Percentiles rank a stretch among this genome's conserved stretches.
phyloP scores from a whole-genome alignment of 495 filamentous ascomycete species.

The Neurospora terricola region DNA sequence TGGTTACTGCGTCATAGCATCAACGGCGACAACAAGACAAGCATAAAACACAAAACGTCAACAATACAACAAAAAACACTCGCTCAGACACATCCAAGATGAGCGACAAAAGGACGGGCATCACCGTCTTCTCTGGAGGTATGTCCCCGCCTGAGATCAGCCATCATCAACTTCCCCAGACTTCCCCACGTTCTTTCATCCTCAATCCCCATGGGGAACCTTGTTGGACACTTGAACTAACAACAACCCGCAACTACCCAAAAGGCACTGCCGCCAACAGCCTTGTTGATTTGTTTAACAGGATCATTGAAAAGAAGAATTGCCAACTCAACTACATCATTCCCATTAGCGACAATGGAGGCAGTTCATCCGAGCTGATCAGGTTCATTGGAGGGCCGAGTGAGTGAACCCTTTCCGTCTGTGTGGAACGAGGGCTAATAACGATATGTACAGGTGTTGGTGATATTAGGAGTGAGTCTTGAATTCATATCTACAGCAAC shows the following conservation, averaged over 20 bases:
- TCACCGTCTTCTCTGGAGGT: conserved; percentile 25
- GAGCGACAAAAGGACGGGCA: conserved; percentile 3
- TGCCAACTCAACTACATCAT: conserved; percentile 75
- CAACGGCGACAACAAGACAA: conserved; percentile 2
- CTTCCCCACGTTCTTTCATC: background rate
- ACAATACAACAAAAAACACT: background rate
- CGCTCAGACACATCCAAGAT: background rate
- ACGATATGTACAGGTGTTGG: conserved; percentile 61
- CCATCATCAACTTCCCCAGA: background rate
- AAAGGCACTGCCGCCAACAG: conserved; percentile 90
- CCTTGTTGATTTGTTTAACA: conserved; percentile 81
- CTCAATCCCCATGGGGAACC: background rate
- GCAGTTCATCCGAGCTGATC: conserved; percentile 83
- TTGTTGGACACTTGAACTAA: background rate
- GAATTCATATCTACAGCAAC: background rate
- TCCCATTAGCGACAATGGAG: conserved; percentile 92
- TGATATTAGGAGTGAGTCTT: conserved; percentile 69
- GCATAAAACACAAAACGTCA: background rate
- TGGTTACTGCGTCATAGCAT: background rate
- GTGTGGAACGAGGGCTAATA: background rate
- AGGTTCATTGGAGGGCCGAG: conserved; percentile 82
- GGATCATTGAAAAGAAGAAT: conserved; percentile 57
- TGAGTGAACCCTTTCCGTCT: conserved; percentile 11
- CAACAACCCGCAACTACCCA: background rate
- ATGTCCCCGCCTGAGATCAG: background rate